Base-by-base conservation (phyloP, 768 basidiomycete genomes). In the Myochromella boudieri region DNA sequence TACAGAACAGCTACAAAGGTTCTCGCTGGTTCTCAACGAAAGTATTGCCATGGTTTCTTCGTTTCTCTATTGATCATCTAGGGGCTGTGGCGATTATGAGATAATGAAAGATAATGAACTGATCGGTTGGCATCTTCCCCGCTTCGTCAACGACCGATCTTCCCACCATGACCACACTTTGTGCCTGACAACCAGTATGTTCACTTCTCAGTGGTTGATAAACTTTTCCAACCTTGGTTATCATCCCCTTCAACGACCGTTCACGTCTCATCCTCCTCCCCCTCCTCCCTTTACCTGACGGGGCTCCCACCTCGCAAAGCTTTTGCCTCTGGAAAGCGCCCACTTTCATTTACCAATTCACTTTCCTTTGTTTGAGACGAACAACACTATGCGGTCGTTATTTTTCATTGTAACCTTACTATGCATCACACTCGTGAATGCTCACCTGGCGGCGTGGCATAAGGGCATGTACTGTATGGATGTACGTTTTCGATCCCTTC, bases 391-490 rank as follows among this genome's bases (percentile, higher is more conserved):
- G 52, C 43, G 40, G 14, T 45, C 20, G 14, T 6, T 27, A n/a
- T 41, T 51, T 14, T 33, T 54, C 40, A n/a, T 53, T 22, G 18
- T 42, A 17, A 32, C 28, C 21, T 26, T 52, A 18, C 55, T 8
- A 8, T 8, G 32, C 11, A 22, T 27, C 32, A 40, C 39, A 8
- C 34, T 61, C 12, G 65, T 59, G 24, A 55, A 59, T 18, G 75
- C 72, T 24, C 76, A 78, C 60, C 49, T 78, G 42, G 71, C 69
- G 27, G 64, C 72, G 7, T 77, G 60, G 54, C 56, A 65, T 46
- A 61, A 67, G 52, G 68, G 67, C 32, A 78, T 77, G 76, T 78
- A 70, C 53, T 75, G 73, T 48, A 42, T 70, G 3, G 69, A 76
- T 54, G 76, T 76, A 29, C 51, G 68, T 63, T 17, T 25, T 36